phyloP scores from a whole-genome alignment of 805 yeast species.

The Allodekkera sacchari region DNA sequence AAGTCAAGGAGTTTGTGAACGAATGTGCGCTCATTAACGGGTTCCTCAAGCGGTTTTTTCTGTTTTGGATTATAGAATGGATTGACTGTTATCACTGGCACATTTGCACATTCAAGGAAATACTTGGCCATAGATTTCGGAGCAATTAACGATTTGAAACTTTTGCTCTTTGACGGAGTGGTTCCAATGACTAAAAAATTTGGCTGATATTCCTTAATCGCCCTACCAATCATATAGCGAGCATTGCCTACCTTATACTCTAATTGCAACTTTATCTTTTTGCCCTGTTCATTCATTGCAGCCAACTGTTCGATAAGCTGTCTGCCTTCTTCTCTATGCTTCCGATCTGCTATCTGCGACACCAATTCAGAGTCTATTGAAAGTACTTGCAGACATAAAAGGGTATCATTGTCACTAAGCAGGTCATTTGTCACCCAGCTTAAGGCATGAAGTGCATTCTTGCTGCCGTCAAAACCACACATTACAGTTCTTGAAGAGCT shows the following conservation, averaged over 20 bases:
- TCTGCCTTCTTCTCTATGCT: conserved; percentile 28
- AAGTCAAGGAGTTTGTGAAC: conserved; percentile 6
- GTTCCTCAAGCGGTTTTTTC: background rate
- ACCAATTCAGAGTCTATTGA: conserved; percentile 22
- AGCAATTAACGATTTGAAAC: conserved; percentile 28
- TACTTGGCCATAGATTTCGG: conserved; percentile 41
- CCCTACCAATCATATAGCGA: conserved; percentile 30
- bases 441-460: conserved; percentile 33
- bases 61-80: conserved; percentile 21
- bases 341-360: conserved; percentile 13
- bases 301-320: conserved; percentile 24
- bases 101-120: conserved; percentile 36
- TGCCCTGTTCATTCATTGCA: conserved; percentile 25
- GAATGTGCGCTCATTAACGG: conserved; percentile 5
- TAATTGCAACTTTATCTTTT: conserved; percentile 32
- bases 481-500: conserved; percentile 32
- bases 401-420: conserved; percentile 36
- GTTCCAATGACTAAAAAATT: conserved; percentile 38
- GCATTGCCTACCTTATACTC: conserved; percentile 38
- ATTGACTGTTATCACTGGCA: conserved; percentile 39
- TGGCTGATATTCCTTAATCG: conserved; percentile 38
- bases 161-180: conserved; percentile 27
- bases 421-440: conserved; percentile 38
- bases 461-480: conserved; percentile 29
- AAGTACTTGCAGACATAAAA: conserved; percentile 36